Percentiles rank a stretch among this genome's conserved stretches.
phyloP scores from a whole-genome alignment of 2,329 filamentous ascomycete species.

The Pseudogymnoascus sp. region DNA sequence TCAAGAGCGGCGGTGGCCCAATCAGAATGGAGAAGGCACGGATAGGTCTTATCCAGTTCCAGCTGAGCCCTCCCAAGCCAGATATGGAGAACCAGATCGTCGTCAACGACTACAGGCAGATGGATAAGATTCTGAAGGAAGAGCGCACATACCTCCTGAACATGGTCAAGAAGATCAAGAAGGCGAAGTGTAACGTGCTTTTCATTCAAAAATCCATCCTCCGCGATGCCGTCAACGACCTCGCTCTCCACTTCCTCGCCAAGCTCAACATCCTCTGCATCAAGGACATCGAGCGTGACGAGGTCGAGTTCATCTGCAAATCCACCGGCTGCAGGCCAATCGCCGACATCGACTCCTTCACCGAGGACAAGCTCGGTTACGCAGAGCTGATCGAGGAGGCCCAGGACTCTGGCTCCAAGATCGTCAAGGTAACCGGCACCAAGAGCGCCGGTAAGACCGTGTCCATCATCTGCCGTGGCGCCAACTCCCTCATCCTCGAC shows the following conservation, averaged over 20 bases:
- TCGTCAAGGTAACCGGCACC: constrained; percentile 91
- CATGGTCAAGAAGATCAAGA: constrained; percentile 99
- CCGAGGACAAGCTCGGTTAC: constrained; percentile 92
- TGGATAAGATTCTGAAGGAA: constrained; percentile 99
- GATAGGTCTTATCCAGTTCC: constrained; percentile 97
- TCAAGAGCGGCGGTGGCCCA: constrained; percentile 89
- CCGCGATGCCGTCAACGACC: constrained; percentile 92
- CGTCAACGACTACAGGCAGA: constrained; percentile 98
- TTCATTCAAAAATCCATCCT: constrained; percentile 98
- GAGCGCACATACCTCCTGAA: constrained; percentile 96
- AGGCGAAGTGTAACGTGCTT: constrained; percentile 98
- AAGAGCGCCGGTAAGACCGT: constrained; percentile 80
- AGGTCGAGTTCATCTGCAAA: constrained; percentile 99
- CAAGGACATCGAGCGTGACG: constrained; percentile 97
- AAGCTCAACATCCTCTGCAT: constrained; percentile 92
- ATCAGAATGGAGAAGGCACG: constrained; percentile 92
- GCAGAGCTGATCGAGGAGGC: constrained; percentile 93
- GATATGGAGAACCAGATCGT: constrained; percentile 99
- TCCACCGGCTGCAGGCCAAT: constrained; percentile 98
- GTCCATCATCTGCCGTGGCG: constrained; percentile 87
- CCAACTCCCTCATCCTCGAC: constrained; percentile 89
- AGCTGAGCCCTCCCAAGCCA: constrained; percentile 94
- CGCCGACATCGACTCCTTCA: constrained; percentile 96
- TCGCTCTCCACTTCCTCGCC: constrained; percentile 93
- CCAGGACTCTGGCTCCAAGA: constrained; percentile 76